Percentiles rank a stretch among this genome's conserved stretches.
Conservation (phyloP, 2,329 filamentous ascomycete genomes). For the Sporothrix globosa region DNA sequence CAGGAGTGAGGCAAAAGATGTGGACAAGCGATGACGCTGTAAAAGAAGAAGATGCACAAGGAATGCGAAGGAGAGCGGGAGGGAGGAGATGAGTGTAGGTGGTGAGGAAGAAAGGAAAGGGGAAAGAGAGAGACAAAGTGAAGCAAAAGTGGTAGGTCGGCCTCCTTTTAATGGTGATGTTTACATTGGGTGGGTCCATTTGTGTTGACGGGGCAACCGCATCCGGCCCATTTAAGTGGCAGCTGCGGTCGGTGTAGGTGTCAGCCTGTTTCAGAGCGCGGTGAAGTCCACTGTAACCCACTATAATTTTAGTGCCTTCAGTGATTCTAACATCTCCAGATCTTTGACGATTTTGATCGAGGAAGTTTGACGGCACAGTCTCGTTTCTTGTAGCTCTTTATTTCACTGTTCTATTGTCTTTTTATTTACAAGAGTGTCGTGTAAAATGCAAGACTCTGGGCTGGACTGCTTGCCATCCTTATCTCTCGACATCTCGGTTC, state of each 20-base stretch:
- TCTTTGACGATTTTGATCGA: neutral
- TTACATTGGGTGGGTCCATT: slow-evolving; percentile 33
- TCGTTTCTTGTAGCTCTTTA: no score
- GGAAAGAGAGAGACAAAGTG: slow-evolving; percentile 32
- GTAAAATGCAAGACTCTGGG: no score
- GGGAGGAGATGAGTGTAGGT: slow-evolving; percentile 36
- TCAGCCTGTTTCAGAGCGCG: slow-evolving; percentile 15
- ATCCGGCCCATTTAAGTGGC: neutral
- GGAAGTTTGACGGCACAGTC: neutral
- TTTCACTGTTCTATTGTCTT: neutral
- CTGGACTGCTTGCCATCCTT: no score
- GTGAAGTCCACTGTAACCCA: neutral
- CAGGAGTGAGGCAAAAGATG: slow-evolving; percentile 41
- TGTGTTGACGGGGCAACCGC: slow-evolving; percentile 32
- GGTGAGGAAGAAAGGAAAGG: slow-evolving; percentile 36
- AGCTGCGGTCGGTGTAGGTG: slow-evolving; percentile 1
- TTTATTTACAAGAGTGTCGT: neutral
- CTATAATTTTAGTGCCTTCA: slow-evolving; percentile 16
- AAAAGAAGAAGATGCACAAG: slow-evolving; percentile 34
- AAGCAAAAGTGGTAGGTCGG: slow-evolving; percentile 23
- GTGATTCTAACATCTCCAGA: neutral
- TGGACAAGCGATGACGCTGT: slow-evolving; percentile 25
- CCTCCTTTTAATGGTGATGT: slow-evolving; percentile 38
- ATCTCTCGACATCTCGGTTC: neutral
- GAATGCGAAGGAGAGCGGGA: slow-evolving; percentile 30